Evolutionary conservation across 345 rosid species (phyloP), one percentile per base, ranked within the genome.

Genomic region (Eucalyptus shirleyi): DNA sequence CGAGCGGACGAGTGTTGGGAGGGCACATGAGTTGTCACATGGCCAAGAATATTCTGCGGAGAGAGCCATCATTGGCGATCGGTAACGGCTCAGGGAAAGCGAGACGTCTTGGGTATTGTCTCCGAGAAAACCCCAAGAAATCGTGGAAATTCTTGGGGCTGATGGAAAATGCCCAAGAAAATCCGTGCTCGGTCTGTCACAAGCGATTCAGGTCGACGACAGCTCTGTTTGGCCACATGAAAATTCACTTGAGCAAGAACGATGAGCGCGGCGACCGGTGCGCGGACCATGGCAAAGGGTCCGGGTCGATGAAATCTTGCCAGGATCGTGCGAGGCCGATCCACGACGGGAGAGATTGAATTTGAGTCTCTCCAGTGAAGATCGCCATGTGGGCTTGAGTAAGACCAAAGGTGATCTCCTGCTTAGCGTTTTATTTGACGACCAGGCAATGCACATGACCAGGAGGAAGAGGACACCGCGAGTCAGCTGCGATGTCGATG

Each of bases 181-280:
- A 50, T 50, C 53, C 53, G 53, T 50, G 53, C 53, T 50, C 53
- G 18, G 53, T 50, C 18, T 15, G 53, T 3, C 53, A 50, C 53
- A 93, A 90, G 90, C 87, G 88, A 16, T 94, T 94, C 87, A 90
- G 82, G 59, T 92, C 95, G 8, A 24, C 15, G 86, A 93, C 85
- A 90, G 93, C 95, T 77, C 90, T 94, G 89, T 91, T 89, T 89
- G 95, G 95, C 85, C 96, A 93, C 92, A 91, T 92, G 95, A 92
- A 93, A 93, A 94, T 91, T 92, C 94, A 92, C 88, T 88, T 95
- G n/a, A 56, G 87, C 67, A 87, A 91, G 89, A 94, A 92, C 89
- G 95, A 23, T 8, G 59, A 90, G 91, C 89, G 85, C 34, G 51
- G 91, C 89, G 65, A 89, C 90, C 82, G 86, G 14, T 94, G 97